Evolutionary conservation across 179 eudicot species (phyloP), one percentile per base, ranked within the genome.

Genomic region (Camellia oleifera): DNA sequence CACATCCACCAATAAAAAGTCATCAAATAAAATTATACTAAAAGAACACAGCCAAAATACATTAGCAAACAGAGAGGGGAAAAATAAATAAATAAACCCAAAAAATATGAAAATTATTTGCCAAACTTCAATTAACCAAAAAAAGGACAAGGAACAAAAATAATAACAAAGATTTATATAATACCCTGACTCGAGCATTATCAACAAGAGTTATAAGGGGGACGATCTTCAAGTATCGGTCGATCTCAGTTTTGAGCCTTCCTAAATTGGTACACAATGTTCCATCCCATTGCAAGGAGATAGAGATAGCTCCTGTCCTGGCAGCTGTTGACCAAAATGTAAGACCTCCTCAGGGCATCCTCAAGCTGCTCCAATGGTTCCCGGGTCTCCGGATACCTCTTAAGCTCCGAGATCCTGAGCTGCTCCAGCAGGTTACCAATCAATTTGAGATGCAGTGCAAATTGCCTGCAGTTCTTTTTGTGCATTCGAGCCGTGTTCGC

Each of bases 251-350:
- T 90, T 83, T 94, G 99, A 0, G 97, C 95, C 82, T 82, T 90
- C 62, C 98, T 83, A 82, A 96, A 96, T 81, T 96, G 98, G 81
- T 96, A 92, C 10, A 94, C 98, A 75, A 94, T 90, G 83, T 87
- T 91, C 99, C 99, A 96, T 1, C 99, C 99, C 97, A 94, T 92
- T 20, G 99, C 98, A 77, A 96, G 86, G 83, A 96, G 67, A 80
- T 96, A 96, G 42, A 96, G 80, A 83, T 90, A 94, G 79, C 99
- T 96, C 71, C 91, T 79, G 65, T 94, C 98, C 78, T 91, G 98
- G 52, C 99, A 96, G 82, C 99, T 92, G 75, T 88, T 85, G n/a
- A 96, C 97, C 82, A 96, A 88, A 77, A 91, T 75, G 66, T 87
- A 91, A 69, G 99, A 87, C 83, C 97, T 88, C 86, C 96, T 88